Percentiles rank a stretch among this genome's conserved stretches.
phyloP scores from a whole-genome alignment of 225 moss, liverwort and hornwort genomes.

The Takakia lepidozioides region DNA sequence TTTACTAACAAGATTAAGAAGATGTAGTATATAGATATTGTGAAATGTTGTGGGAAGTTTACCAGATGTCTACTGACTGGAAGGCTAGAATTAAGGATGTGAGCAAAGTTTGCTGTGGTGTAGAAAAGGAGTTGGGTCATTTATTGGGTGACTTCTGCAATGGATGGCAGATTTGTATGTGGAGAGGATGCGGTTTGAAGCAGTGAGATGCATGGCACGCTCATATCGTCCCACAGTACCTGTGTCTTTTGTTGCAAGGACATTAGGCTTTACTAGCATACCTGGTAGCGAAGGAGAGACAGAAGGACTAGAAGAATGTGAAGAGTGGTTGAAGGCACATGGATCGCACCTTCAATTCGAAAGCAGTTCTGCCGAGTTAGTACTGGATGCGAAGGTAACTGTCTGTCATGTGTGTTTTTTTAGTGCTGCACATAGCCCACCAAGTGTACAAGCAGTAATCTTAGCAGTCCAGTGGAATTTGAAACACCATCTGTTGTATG shows the following conservation, averaged over 20 bases:
- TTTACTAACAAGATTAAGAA: no score
- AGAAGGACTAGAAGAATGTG: constrained; percentile 84
- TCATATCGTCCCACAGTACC: constrained; percentile 91
- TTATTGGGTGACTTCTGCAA: no score
- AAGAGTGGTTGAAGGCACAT: constrained; percentile 85
- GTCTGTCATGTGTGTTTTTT: neutral
- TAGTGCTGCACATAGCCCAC: neutral
- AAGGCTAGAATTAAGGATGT: no score
- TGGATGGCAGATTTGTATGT: constrained; percentile 72
- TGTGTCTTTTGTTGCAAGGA: constrained; percentile 55
- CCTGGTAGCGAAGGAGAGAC: constrained; percentile 27
- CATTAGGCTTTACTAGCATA: constrained; percentile 46
- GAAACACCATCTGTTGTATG: no score
- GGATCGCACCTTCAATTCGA: constrained; percentile 79
- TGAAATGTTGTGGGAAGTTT: no score
- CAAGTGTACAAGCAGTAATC: neutral
- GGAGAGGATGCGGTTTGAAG: constrained; percentile 97
- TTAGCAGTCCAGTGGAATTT: no score
- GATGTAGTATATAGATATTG: no score
- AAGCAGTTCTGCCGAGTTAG: constrained; percentile 42
- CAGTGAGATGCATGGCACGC: constrained; percentile 83
- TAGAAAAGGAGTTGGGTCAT: no score
- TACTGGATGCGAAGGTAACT: constrained; percentile 81
- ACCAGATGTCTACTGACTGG: no score
- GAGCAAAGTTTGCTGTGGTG: no score